Conservation (phyloP, 305 asterid species). For the Fraxinus dipetala region DNA sequence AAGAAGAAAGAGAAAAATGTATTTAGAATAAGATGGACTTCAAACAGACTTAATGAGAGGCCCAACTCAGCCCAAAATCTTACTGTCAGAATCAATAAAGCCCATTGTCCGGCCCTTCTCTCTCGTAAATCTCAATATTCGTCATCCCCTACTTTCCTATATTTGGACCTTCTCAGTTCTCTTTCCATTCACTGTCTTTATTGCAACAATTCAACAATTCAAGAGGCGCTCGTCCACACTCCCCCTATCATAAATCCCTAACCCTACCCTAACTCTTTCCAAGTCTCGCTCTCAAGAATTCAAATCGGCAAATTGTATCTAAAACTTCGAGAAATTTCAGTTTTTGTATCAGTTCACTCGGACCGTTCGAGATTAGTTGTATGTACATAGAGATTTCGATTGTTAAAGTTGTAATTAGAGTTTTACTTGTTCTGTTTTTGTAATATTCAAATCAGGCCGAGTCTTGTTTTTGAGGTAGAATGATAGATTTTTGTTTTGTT, state of each 20-base stretch:
- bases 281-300: not conserved
- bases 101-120: not conserved
- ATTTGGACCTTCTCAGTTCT: not conserved
- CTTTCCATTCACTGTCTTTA: not conserved
- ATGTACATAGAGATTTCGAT: not conserved
- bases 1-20: no score
- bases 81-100: not conserved
- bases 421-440: constrained; percentile 4
- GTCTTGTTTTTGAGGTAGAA: not conserved
- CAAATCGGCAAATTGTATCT: not conserved
- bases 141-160: not conserved
- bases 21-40: no score
- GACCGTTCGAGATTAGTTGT: constrained; percentile 7
- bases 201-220: not conserved
- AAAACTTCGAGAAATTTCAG: not conserved
- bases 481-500: not conserved
- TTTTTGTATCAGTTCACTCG: not conserved
- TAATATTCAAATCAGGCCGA: not conserved
- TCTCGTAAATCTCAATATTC: not conserved
- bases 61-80: not conserved
- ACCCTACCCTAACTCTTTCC: not conserved
- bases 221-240: not conserved
- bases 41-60: not conserved
- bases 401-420: not conserved
- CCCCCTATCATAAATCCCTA: not conserved